Evolutionary conservation across 2,329 filamentous ascomycete species (phyloP), one percentile per base, ranked within the genome.

Genomic region (Coniochaeta sp.): DNA sequence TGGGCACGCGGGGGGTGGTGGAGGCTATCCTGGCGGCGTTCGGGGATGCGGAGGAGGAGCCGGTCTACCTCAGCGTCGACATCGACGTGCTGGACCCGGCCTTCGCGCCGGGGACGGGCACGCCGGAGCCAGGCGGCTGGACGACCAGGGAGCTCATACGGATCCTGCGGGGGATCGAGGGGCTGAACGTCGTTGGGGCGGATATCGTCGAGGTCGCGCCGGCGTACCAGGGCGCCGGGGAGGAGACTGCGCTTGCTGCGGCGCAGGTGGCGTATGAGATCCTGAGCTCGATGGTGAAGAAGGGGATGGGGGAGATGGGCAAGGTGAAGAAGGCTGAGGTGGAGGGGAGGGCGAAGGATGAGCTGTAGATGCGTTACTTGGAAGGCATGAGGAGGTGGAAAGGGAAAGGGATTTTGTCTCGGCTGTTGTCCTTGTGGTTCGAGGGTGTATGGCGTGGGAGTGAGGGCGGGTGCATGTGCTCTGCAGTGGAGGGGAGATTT

Each of bases 191-290:
- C 6, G 84, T 93, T 0, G 90, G 89, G 1, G 90, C 87, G 0
- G 90, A 93, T 74, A 83, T 93, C 56, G 90, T 93, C 4, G 90
- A 93, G 74, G 89, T 93, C 6, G 83, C 87, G 1, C 90, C 90
- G 0, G 85, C 84, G 5, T 93, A 93, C 71, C 90, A 93, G 74
- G 87, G 87, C 19, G 77, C 76, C 9, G 89, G 84, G 2, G 90
- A 93, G 74, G 86, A 83, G 33, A 95, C 90, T 3, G 85, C 86
- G 2, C 71, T 93, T 57, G 88, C 88, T 1, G 90, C 86, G 11
- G 87, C 89, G 22, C 88, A 93, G 76, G 79, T 92, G 2, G 62
- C 61, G 22, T 38, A 63, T 36, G 66, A 65, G 14, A 58, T 67
- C 26, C 22, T 67, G 14, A 57, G 60, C 38, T 47, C 65, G 24